Conservation (phyloP, 106 monocot species). For the Amphibolis antarctica region DNA sequence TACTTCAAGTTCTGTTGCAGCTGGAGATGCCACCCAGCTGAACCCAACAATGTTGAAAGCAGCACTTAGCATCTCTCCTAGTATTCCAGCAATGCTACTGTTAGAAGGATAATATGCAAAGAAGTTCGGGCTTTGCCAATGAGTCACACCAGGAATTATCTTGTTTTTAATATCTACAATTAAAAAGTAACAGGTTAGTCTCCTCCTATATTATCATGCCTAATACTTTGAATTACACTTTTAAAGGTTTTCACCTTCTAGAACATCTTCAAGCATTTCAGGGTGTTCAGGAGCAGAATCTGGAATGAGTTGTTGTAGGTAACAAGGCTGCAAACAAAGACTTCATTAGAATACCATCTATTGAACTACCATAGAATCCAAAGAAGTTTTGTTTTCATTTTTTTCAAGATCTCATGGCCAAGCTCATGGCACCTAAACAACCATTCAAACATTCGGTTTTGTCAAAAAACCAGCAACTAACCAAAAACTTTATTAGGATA, state of each 20-base stretch:
- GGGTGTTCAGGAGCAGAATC: constrained; percentile 54
- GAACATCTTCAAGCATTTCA: constrained; percentile 57
- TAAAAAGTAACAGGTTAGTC: background rate
- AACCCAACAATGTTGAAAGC: constrained; percentile 72
- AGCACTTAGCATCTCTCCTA: constrained; percentile 88
- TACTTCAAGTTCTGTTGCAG: constrained; percentile 87
- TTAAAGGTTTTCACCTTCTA: constrained; percentile 37
- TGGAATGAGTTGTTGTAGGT: constrained; percentile 51
- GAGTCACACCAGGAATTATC: constrained; percentile 67
- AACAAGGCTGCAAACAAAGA: constrained; percentile 46
- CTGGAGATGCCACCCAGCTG: constrained; percentile 81
- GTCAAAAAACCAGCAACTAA: too few species aligned
- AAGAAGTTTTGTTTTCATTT: too few species aligned
- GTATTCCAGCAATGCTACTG: constrained; percentile 74
- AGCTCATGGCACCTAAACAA: too few species aligned
- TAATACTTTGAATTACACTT: background rate
- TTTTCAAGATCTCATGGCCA: too few species aligned
- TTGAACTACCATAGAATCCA: background rate
- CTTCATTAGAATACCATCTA: background rate
- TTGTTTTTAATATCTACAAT: constrained; percentile 55
- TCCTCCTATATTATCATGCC: too few species aligned
- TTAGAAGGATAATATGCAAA: constrained; percentile 84
- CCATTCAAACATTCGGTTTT: too few species aligned
- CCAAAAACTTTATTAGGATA: too few species aligned
- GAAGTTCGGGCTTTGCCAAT: constrained; percentile 73